Percentiles rank a stretch among this genome's conserved stretches.
Conservation (phyloP, 495 filamentous ascomycete genomes). For the Xylaria palmicola region DNA sequence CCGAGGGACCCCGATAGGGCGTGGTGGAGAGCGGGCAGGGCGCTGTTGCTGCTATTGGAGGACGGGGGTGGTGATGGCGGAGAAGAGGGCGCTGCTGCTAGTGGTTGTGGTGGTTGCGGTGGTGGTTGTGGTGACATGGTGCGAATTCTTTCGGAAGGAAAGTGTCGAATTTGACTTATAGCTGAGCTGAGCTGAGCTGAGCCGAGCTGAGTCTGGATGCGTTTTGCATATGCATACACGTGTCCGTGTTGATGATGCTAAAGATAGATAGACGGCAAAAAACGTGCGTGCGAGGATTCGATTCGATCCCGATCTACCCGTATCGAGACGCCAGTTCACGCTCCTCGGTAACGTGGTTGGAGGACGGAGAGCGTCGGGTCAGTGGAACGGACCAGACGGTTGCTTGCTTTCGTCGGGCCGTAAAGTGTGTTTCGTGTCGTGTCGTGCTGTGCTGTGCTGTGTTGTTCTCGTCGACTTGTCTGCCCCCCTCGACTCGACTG, state of each 20-base stretch:
- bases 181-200: no score
- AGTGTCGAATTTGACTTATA: not conserved
- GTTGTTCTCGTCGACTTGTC: constrained; percentile 1
- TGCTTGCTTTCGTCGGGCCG: not conserved
- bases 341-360: constrained; percentile 7
- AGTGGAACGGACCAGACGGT: no score
- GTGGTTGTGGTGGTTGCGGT: not conserved
- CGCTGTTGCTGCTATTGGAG: constrained; percentile 28
- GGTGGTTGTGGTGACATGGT: not conserved
- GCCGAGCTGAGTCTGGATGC: no score
- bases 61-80: not conserved
- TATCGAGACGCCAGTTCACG: not conserved
- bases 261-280: no score
- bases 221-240: no score
- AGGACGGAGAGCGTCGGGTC: not conserved
- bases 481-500: not conserved
- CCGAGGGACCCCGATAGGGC: constrained; percentile 78
- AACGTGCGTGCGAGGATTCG: no score
- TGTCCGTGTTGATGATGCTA: not conserved
- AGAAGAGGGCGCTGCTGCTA: no score
- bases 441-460: constrained; percentile 1
- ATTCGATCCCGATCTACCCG: no score
- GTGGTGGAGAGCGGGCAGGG: constrained; percentile 84
- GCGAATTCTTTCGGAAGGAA: no score
- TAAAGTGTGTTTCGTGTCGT: not conserved